These are phyloP conservation scores for Macrophomina pseudophaseolina DNA, from an alignment of 2,329 filamentous ascomycete species.

Conservation along the genomic window DNA sequence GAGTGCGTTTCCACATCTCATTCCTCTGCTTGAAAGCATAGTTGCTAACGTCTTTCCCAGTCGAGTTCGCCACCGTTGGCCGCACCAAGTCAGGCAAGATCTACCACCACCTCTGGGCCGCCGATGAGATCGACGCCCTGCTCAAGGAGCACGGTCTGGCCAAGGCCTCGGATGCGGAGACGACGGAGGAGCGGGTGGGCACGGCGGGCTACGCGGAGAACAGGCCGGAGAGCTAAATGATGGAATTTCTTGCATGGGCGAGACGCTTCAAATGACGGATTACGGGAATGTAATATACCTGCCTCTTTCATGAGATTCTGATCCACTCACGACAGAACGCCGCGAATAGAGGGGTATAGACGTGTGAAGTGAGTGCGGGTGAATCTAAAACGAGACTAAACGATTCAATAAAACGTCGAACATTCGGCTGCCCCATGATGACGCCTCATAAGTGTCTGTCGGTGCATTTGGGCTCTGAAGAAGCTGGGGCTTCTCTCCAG, in stretches of 20 bases:
- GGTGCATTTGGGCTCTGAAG: too few relatives aligned
- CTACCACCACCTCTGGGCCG: slow-evolving; percentile 96
- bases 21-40: too few relatives aligned
- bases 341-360: slow-evolving; percentile 22
- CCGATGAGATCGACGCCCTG: slow-evolving; percentile 92
- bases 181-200: slow-evolving; percentile 29
- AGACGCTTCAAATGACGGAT: slow-evolving; percentile 12
- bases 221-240: slow-evolving; percentile 29
- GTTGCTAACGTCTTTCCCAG: slow-evolving; percentile 51
- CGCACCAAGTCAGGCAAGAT: slow-evolving; percentile 95
- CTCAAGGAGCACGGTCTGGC: slow-evolving; percentile 95
- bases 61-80: slow-evolving; percentile 97
- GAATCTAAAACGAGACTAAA: not conserved
- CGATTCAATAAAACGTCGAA: not conserved
- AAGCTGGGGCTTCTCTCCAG: too few relatives aligned
- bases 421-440: too few relatives aligned
- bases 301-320: slow-evolving; percentile 20
- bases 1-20: slow-evolving; percentile 66
- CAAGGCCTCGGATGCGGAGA: slow-evolving; percentile 58
- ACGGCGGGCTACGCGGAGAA: slow-evolving; percentile 31
- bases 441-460: too few relatives aligned
- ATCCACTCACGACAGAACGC: not conserved
- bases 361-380: slow-evolving; percentile 4
- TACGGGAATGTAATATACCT: slow-evolving; percentile 25
- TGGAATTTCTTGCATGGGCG: slow-evolving; percentile 2